Percentiles rank a stretch among this genome's conserved stretches.
phyloP scores from a whole-genome alignment of 2,329 filamentous ascomycete genomes.

The Tolypocladium album region DNA sequence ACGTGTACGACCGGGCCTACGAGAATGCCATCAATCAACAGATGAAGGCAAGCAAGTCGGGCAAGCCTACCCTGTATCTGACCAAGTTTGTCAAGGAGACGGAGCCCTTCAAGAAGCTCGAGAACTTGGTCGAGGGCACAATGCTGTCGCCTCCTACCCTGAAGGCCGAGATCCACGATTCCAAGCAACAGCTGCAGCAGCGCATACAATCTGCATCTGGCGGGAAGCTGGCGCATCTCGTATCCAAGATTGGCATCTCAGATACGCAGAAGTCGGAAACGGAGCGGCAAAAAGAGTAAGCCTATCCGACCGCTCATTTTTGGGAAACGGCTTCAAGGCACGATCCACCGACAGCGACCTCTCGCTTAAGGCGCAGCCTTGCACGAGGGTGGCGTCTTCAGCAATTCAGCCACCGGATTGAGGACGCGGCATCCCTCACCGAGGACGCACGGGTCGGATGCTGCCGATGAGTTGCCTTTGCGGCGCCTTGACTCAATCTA shows the following conservation, averaged over 20 bases:
- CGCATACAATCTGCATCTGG: background rate
- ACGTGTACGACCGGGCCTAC: constrained; percentile 84
- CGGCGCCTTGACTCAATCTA: background rate
- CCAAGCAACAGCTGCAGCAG: constrained; percentile 3
- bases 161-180: constrained; percentile 6
- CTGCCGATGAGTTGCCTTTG: background rate
- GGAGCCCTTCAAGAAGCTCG: constrained; percentile 26
- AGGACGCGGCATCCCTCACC: background rate
- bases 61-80: constrained; percentile 34
- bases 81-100: constrained; percentile 37
- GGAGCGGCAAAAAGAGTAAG: background rate
- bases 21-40: constrained; percentile 63
- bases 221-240: constrained; percentile 6
- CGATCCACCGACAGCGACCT: background rate
- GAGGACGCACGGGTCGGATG: background rate
- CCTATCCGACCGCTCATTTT: background rate
- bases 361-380: background rate
- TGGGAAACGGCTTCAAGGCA: background rate
- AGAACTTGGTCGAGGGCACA: constrained; percentile 24
- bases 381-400: background rate
- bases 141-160: constrained; percentile 5
- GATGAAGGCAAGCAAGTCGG: constrained; percentile 41
- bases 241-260: constrained; percentile 6
- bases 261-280: constrained; percentile 1
- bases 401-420: background rate